Base-by-base conservation (phyloP, 1,139 yeast genomes). In the Pichia sp. region DNA sequence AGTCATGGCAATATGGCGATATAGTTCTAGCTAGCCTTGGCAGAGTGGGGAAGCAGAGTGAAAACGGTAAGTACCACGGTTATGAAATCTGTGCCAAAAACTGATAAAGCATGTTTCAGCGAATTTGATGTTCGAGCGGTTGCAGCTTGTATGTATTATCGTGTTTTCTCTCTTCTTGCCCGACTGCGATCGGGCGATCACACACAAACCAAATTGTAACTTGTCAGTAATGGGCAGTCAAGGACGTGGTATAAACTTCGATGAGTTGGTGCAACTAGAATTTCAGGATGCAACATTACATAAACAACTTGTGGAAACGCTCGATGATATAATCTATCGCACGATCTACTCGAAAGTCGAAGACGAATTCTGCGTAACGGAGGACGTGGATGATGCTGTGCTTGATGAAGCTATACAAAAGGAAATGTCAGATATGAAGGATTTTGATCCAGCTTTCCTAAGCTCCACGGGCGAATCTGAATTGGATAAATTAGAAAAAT, bases 281-380 rank as follows among this genome's bases (percentile, higher is more conserved):
- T 49, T 53, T 20, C 60, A 57, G 47, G 65, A 63, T 49, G 57
- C 60, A 0, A 38, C 44, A 8, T 57, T 58, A 6, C 58, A 62
- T 38, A 53, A 58, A 10, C 51, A 58, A 14, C 41, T 63, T 8
- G 57, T 59, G 1, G 27, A 55, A 1, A 52, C 57, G 9, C 47
- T 62, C 14, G 66, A 63, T 48, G 52, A 56, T 30, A 47, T 63
- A 7, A 43, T 62, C 45, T 31, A 57, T 59, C 16, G 45, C 27
- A 29, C 53, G 9, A 50, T 38, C 12, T 34, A 48, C 24, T 3
- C 36, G 9, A 48, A 48, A 38, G 24, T 48, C 7, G 36, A 38
- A 38, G 14, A 31, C 10, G 46, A 46, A 24, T 40, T 41, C 33
- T 12, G 2, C 9, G 34, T 2, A 3, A 20, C 24, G 24, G 24